phyloP scores from a whole-genome alignment of 1,139 yeast genomes.

The Scheffersomyces titani region DNA sequence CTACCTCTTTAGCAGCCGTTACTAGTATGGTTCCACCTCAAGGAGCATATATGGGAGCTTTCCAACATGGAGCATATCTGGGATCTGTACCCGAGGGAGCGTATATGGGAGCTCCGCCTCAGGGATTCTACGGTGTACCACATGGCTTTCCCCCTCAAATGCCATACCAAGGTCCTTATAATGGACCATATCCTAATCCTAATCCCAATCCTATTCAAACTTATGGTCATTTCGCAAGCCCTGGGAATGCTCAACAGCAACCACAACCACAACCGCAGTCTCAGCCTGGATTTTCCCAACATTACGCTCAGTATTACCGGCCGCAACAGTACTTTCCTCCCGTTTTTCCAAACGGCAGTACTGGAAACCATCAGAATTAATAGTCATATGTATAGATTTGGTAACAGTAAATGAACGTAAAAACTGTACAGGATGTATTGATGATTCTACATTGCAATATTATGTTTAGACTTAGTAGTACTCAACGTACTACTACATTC shows the following conservation, averaged over 20 bases:
- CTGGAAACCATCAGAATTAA: not conserved
- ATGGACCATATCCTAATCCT: not conserved
- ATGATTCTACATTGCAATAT: not conserved
- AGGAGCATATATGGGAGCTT: not conserved
- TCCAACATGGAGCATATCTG: too few species aligned
- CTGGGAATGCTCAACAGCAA: slow-evolving; percentile 1
- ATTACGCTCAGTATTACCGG: not conserved
- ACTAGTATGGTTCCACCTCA: not conserved
- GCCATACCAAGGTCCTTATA: slow-evolving; percentile 4
- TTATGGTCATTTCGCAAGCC: not conserved
- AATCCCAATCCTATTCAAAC: not conserved
- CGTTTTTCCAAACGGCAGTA: not conserved
- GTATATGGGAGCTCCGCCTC: not conserved
- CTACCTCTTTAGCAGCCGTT: not conserved
- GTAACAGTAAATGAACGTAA: not conserved
- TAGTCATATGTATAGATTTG: not conserved
- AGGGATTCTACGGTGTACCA: not conserved
- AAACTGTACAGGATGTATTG: not conserved
- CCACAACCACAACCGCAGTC: slow-evolving; percentile 2
- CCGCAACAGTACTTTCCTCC: not conserved
- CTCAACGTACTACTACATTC: not conserved
- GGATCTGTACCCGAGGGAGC: not conserved
- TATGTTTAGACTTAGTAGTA: too few species aligned
- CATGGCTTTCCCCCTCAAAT: slow-evolving; percentile 1
- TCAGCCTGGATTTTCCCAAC: not conserved